Percentiles rank a stretch among this genome's conserved stretches.
Conservation (phyloP, 140 eudicot species). For the Cichorium intybus region DNA sequence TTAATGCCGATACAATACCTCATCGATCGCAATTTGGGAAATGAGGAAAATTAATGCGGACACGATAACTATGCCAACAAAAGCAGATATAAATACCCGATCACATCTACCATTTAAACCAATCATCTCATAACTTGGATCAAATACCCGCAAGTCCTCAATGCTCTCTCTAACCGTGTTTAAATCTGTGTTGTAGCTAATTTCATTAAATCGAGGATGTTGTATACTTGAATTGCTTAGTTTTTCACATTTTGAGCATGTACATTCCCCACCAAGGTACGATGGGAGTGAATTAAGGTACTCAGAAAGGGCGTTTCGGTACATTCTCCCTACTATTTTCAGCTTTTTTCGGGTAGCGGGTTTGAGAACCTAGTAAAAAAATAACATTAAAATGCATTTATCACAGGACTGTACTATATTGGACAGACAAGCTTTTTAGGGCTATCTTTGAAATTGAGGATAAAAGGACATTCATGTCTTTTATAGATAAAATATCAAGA, state of each 20-base stretch:
- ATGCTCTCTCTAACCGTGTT: constrained; percentile 14
- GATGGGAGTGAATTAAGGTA: constrained; percentile 62
- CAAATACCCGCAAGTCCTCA: constrained; percentile 25
- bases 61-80: constrained; percentile 65
- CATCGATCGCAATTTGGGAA: constrained; percentile 60
- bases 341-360: constrained; percentile 76
- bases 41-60: constrained; percentile 65
- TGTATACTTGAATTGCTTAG: constrained; percentile 19
- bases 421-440: not conserved
- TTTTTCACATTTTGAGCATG: constrained; percentile 56
- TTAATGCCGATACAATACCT: too few species aligned
- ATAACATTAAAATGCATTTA: too few species aligned
- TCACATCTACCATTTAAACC: constrained; percentile 40
- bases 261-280: constrained; percentile 81
- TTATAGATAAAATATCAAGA: too few species aligned
- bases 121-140: constrained; percentile 13
- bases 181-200: not conserved
- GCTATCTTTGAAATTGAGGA: not conserved
- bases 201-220: constrained; percentile 14
- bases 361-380: constrained; percentile 69
- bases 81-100: constrained; percentile 45
- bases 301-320: constrained; percentile 56
- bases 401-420: too few species aligned
- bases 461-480: not conserved
- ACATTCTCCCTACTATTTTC: constrained; percentile 55